Evolutionary conservation across 805 yeast genomes (phyloP), one percentile per base, ranked within the genome.

Genomic region (Saccharomycopsis fodiens): DNA sequence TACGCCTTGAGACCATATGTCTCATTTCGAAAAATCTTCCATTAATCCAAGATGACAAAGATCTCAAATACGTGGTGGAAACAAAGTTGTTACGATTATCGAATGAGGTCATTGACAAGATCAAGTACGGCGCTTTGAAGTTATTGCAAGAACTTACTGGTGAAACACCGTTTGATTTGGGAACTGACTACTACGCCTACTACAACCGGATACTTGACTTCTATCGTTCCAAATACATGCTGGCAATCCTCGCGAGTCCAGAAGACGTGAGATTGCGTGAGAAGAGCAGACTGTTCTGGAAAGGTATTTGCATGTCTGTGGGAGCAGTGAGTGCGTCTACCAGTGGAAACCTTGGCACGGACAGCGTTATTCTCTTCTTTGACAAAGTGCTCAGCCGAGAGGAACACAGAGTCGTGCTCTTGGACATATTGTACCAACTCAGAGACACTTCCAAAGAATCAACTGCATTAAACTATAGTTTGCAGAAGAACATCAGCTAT

Each of bases 91-190:
- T 82, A 23, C 59, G 91, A 34, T 59, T 86, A 19, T 59, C 80
- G 0, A 78, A 79, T 1, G 95, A 86, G 57, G 68, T 78, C 2
- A 74, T 82, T 46, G 83, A 75, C 47, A 72, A 66, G 42, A 57
- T 82, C 3, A 63, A 87, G 41, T 20, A 54, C 0, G 56, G 56
- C 6, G 65, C 88, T 0, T 55, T 73, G 5, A 29, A 40, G 4
- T 51, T 78, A n/a, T 52, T 78, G 3, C 36, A 59, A 13, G 44
- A 36, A 6, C 30, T 69, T 3, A 20, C 12, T 10, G 38, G 37
- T 7, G 35, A 45, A 10, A n/a, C 8, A 10, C 16, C n/a, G 16
- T 42, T 35, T 20, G 30, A 40, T 1, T 25, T 25, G 29, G 30
- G 3, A 10, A 19, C 39, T 27, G 42, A 48, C 27, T 47, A 46